A percentile compares a stretch with the other conserved stretches of the same genome.
phyloP scores from a whole-genome alignment of 108 stramenopile species.

The Discostella pseudostelligera region DNA sequence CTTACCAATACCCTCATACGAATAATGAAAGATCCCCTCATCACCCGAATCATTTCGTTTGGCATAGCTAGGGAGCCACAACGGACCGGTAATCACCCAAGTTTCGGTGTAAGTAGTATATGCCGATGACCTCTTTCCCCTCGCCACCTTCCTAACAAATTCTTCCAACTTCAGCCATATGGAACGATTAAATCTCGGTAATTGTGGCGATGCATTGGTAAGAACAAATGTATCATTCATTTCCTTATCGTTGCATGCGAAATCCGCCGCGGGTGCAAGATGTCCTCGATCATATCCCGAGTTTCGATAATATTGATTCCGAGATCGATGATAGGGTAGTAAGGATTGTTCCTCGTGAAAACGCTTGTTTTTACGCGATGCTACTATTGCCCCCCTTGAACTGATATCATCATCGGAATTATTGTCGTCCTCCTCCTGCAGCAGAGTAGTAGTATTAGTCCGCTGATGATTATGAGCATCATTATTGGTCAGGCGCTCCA shows the following conservation, averaged over 20 bases:
- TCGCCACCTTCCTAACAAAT: conserved; percentile 51
- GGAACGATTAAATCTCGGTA: conserved; percentile 55
- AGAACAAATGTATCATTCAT: conserved; percentile 62
- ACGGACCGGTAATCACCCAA: conserved; percentile 74
- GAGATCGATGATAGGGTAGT: conserved; percentile 52
- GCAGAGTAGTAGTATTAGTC: background rate
- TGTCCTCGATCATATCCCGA: conserved; percentile 88
- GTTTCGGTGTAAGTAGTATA: conserved; percentile 28
- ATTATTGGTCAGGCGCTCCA: conserved; percentile 50
- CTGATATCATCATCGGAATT: conserved; percentile 7
- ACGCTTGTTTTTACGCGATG: conserved; percentile 33
- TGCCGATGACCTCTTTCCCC: conserved; percentile 23
- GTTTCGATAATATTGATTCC: conserved; percentile 59
- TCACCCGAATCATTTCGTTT: conserved; percentile 1
- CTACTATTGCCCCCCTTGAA: background rate
- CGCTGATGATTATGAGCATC: background rate
- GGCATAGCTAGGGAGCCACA: conserved; percentile 63
- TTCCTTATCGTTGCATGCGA: conserved; percentile 25
- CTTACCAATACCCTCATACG: conserved; percentile 57
- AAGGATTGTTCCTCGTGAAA: conserved; percentile 69
- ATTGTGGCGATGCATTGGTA: conserved; percentile 71
- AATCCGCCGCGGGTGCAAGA: conserved; percentile 75
- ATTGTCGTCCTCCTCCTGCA: background rate
- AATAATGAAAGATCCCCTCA: conserved; percentile 49
- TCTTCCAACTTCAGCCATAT: conserved; percentile 61